A percentile compares a stretch with the other conserved stretches of the same genome.
Conservation (phyloP, 257 asterid genomes). For the Salvia miltiorrhiza region DNA sequence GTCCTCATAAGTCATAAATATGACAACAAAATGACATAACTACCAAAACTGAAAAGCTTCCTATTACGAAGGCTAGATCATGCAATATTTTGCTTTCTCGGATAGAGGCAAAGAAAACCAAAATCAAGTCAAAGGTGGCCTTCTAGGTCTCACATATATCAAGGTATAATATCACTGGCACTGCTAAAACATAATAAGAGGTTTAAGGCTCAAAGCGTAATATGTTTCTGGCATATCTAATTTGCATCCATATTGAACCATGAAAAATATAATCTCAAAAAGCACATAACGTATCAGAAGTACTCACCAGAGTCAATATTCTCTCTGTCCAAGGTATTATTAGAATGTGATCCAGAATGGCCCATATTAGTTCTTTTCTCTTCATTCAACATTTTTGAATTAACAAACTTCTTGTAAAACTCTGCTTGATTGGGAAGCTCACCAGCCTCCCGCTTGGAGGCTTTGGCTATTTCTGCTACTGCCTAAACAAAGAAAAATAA, state of each 20-base stretch:
- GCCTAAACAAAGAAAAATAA: slow-evolving; percentile 48
- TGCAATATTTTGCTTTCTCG: not conserved
- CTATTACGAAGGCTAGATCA: not conserved
- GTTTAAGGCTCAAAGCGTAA: not conserved
- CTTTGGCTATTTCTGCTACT: slow-evolving; percentile 78
- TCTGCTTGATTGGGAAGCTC: slow-evolving; percentile 61
- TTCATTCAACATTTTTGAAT: slow-evolving; percentile 29
- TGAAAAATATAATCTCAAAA: not conserved
- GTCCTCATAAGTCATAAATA: not conserved
- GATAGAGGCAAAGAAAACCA: not conserved
- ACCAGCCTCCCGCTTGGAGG: slow-evolving; percentile 71
- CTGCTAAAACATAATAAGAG: not conserved
- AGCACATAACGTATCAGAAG: slow-evolving; percentile 12
- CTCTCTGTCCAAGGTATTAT: slow-evolving; percentile 25
- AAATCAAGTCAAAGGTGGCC: not conserved
- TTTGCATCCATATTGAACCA: slow-evolving; percentile 1
- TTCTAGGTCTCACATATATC: slow-evolving; percentile 4
- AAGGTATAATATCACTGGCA: not conserved
- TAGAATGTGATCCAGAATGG: slow-evolving; percentile 24
- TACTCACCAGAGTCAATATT: slow-evolving; percentile 35
- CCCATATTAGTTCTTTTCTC: slow-evolving; percentile 33
- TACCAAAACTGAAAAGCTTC: no score
- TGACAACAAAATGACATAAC: no score
- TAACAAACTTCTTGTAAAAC: slow-evolving; percentile 46
- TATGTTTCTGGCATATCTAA: slow-evolving; percentile 3